Base-by-base conservation (phyloP, 2,329 filamentous ascomycete genomes). In the Pseudogymnoascus sp. region DNA sequence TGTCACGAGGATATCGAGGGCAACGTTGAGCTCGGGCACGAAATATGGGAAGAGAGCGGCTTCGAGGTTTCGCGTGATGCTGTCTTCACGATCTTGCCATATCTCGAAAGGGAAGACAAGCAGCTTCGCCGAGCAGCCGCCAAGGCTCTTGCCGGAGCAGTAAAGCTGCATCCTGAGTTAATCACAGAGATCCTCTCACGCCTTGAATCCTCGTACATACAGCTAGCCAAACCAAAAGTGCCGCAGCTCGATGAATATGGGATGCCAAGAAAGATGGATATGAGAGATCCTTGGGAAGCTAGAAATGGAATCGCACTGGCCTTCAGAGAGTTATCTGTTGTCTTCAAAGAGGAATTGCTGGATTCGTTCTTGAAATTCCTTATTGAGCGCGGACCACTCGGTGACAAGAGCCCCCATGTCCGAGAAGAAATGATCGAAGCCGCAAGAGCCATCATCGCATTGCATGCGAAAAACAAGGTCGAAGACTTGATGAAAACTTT, bases 41-140 rank as follows among this genome's bases (percentile, higher is more conserved):
- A 93, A 11, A 96, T 99, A 36, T 99, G 94, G 94, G 91, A 96
- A 70, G 94, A 97, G 71, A 96, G 93, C 72, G 88, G 85, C 6
- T 88, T 97, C 64, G 78, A 88, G 64, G 77, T 93, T 11, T 82
- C 84, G 1, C 77, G 84, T 19, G 80, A 88, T 5, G 83, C 90
- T 7, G 85, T 90, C 6, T 73, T 80, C 63, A 83, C 82, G 68
- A 87, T 92, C 71, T 77, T 96, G 58, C 85, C 87, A 0, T 97
- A 96, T 72, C 78, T 97, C 9, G 84, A 91, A 67, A 90, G 85
- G 67, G 84, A 85, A 67, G 93, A 97, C 69, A 82, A 82, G 19
- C 91, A 95, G 71, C 84, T 97, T 25, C 85, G 94, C 61, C 84
- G 90, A 66, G 90, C 93, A 63, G 89, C 93, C 59, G 90, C 94